These are phyloP conservation scores for Ampelomyces quisqualis DNA, from an alignment of 2,329 filamentous ascomycete species.

Conservation along the genomic window DNA sequence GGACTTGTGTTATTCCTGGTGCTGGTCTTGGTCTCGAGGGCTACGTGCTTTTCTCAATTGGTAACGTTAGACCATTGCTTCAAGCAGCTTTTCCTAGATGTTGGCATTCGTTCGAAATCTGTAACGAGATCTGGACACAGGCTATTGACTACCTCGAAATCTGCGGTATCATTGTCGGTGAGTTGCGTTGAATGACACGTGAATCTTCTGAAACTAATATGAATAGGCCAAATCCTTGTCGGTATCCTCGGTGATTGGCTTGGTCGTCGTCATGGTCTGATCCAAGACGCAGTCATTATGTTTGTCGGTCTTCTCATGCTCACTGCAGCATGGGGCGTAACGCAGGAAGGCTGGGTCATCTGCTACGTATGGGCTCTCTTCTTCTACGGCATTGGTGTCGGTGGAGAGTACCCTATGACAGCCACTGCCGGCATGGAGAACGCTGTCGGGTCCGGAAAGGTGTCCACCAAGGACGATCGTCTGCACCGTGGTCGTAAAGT, in stretches of 20 bases:
- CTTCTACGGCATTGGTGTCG: slow-evolving; percentile 74
- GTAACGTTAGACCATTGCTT: slow-evolving; percentile 85
- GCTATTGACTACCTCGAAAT: slow-evolving; percentile 91
- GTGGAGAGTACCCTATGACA: slow-evolving; percentile 95
- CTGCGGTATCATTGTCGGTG: slow-evolving; percentile 86
- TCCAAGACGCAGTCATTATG: slow-evolving; percentile 95
- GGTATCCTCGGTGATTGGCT: slow-evolving; percentile 79
- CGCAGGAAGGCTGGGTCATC: slow-evolving; percentile 90
- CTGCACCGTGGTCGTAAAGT: slow-evolving; percentile 95
- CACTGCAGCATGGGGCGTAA: slow-evolving; percentile 84
- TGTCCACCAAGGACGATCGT: slow-evolving; percentile 89
- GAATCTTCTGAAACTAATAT: background rate
- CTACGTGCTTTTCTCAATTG: slow-evolving; percentile 96
- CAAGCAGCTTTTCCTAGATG: slow-evolving; percentile 72
- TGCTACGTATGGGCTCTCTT: slow-evolving; percentile 95
- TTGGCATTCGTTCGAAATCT: slow-evolving; percentile 68
- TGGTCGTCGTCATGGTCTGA: slow-evolving; percentile 90
- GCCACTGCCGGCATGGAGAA: slow-evolving; percentile 94
- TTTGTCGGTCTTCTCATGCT: slow-evolving; percentile 89
- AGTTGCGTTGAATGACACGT: slow-evolving; percentile 1
- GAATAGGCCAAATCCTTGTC: slow-evolving; percentile 68
- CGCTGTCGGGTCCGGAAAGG: slow-evolving; percentile 76
- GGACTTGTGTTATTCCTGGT: slow-evolving; percentile 88
- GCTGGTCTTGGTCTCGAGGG: slow-evolving; percentile 89
- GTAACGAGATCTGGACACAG: slow-evolving; percentile 76